Evolutionary conservation across 2,329 filamentous ascomycete species (phyloP).

Genomic region (Podosphaera xanthii): DNA sequence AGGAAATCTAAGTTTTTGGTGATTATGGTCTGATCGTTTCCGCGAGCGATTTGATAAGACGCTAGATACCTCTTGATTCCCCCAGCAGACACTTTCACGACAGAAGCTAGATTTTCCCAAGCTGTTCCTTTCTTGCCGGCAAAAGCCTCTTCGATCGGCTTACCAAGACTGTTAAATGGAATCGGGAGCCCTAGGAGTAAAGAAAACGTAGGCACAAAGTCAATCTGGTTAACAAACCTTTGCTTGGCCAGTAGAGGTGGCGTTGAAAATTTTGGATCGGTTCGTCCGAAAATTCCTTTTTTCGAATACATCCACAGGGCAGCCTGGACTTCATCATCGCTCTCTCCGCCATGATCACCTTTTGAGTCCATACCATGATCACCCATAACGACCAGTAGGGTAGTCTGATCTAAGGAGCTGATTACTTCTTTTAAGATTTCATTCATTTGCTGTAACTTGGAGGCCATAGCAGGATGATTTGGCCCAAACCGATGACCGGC

Average conservation of each 20-base stretch:
- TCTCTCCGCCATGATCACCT: constrained; percentile 95
- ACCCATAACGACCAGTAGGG: constrained; percentile 87
- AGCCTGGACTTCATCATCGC: constrained; percentile 83
- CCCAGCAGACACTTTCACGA: constrained; percentile 55
- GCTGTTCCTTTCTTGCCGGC: constrained; percentile 43
- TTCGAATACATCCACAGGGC: constrained; percentile 98
- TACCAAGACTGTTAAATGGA: constrained; percentile 86
- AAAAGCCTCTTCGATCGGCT: constrained; percentile 87
- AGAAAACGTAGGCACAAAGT: constrained; percentile 78
- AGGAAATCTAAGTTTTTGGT: constrained; percentile 29
- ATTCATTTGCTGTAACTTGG: constrained; percentile 85
- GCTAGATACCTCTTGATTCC: constrained; percentile 78
- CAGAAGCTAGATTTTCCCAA: constrained; percentile 55
- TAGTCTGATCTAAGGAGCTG: constrained; percentile 54
- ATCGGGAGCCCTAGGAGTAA: constrained; percentile 78
- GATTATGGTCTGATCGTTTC: constrained; percentile 36
- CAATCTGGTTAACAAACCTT: constrained; percentile 63
- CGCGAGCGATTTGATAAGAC: constrained; percentile 54
- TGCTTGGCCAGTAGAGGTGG: constrained; percentile 54
- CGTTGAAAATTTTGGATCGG: constrained; percentile 30
- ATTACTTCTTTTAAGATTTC: constrained; percentile 50
- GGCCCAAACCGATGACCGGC: constrained; percentile 92
- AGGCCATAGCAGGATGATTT: constrained; percentile 73
- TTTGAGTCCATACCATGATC: constrained; percentile 97
- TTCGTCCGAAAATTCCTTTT: constrained; percentile 61